Percentiles rank a stretch among this genome's conserved stretches.
Evolutionary conservation across 1,284 basidiomycete genomes (phyloP).

Genomic region (Cutaneotrichosporon sp.): DNA sequence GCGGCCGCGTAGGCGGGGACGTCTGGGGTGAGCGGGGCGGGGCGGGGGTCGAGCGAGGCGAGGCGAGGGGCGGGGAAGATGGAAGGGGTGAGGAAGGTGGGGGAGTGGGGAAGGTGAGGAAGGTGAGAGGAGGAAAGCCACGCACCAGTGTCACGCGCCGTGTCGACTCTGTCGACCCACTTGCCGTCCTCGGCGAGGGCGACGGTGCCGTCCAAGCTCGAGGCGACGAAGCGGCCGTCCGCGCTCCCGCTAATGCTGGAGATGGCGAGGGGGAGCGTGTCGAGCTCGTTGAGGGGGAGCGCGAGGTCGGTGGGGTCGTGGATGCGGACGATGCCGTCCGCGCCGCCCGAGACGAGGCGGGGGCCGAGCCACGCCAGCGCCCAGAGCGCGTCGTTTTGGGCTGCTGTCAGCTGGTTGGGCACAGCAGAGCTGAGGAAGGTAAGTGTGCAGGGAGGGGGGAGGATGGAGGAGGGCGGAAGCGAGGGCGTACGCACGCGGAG

Average conservation of each 20-base stretch:
- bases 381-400: slow-evolving; percentile 45
- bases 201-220: slow-evolving; percentile 77
- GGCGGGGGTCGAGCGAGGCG: too few species aligned
- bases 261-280: slow-evolving; percentile 72
- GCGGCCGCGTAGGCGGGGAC: slow-evolving; percentile 74
- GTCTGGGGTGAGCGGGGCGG: too few species aligned
- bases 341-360: slow-evolving; percentile 38
- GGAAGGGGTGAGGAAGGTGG: too few species aligned
- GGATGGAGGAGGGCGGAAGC: too few species aligned
- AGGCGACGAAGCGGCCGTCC: slow-evolving; percentile 67
- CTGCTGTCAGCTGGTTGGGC: slow-evolving; percentile 21
- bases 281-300: slow-evolving; percentile 63
- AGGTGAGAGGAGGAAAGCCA: too few species aligned
- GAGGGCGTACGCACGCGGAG: slow-evolving; percentile 29
- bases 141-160: slow-evolving; percentile 74
- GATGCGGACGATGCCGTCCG: slow-evolving; percentile 47
- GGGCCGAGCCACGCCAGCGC: slow-evolving; percentile 37
- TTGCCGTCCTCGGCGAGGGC: slow-evolving; percentile 64
- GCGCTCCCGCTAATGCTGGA: slow-evolving; percentile 67
- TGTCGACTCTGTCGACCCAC: slow-evolving; percentile 67
- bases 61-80: too few species aligned
- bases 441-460: not conserved
- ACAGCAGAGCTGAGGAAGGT: not conserved
- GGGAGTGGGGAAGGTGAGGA: too few species aligned
- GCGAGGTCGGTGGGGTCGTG: slow-evolving; percentile 58